These are phyloP conservation scores for Helicocarpus griseus DNA, from an alignment of 2,329 filamentous ascomycete species.

Conservation along the genomic window DNA sequence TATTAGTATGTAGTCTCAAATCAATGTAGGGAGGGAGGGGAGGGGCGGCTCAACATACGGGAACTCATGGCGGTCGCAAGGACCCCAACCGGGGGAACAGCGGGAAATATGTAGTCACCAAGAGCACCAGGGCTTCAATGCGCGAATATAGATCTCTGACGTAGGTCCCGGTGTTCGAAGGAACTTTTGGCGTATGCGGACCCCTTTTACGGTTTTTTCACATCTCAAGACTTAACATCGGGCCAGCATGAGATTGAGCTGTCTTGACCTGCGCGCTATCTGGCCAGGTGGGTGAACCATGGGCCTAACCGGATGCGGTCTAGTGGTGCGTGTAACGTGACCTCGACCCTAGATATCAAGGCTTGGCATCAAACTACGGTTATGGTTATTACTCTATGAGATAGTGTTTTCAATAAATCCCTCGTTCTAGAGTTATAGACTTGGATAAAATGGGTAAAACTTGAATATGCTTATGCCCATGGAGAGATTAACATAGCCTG, in stretches of 20 bases:
- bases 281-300: background rate
- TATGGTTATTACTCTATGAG: too few species aligned
- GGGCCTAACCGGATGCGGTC: background rate
- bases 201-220: background rate
- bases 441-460: too few species aligned
- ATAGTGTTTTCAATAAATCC: too few species aligned
- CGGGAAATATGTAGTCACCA: slow-evolving; percentile 5
- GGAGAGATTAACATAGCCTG: too few species aligned
- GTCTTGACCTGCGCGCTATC: background rate
- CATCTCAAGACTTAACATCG: background rate
- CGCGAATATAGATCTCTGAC: background rate
- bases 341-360: background rate
- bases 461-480: too few species aligned
- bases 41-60: slow-evolving; percentile 35
- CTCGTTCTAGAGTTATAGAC: too few species aligned
- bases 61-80: slow-evolving; percentile 48
- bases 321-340: background rate
- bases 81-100: slow-evolving; percentile 35
- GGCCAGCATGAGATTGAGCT: background rate
- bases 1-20: slow-evolving; percentile 19
- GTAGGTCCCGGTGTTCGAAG: background rate
- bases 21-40: slow-evolving; percentile 13
- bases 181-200: background rate
- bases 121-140: background rate
- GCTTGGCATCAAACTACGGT: background rate